Conservation (phyloP, 2,329 filamentous ascomycete species). For the Thermothelomyces thermophilus region DNA sequence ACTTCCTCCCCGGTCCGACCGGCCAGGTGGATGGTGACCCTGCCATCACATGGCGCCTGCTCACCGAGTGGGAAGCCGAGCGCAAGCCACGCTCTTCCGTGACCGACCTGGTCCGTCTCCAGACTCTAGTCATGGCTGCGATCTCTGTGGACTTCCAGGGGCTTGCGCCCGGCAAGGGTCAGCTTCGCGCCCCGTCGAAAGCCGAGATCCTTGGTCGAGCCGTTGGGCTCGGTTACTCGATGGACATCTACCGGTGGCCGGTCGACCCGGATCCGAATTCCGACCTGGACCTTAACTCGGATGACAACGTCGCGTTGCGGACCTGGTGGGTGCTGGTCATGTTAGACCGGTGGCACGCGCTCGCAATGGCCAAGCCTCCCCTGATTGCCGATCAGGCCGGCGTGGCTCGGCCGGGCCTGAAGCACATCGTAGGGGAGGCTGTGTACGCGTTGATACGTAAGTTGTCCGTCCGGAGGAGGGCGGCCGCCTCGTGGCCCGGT, state of each 20-base stretch:
- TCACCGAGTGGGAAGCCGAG: slow-evolving; percentile 47
- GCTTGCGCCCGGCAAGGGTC: slow-evolving; percentile 34
- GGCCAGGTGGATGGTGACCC: slow-evolving; percentile 35
- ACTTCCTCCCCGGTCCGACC: slow-evolving; percentile 35
- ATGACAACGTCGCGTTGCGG: slow-evolving; percentile 55
- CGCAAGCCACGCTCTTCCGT: slow-evolving; percentile 33
- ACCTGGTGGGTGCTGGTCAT: slow-evolving; percentile 68
- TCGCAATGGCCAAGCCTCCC: slow-evolving; percentile 56
- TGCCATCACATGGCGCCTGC: slow-evolving; percentile 40
- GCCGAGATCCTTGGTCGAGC: slow-evolving; percentile 56
- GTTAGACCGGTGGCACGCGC: slow-evolving; percentile 67
- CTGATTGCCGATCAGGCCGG: slow-evolving; percentile 58
- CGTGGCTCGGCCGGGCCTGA: slow-evolving; percentile 53
- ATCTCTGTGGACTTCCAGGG: slow-evolving; percentile 58
- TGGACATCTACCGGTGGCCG: slow-evolving; percentile 49
- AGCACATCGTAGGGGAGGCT: slow-evolving; percentile 53
- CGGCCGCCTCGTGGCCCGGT: too few relatives aligned
- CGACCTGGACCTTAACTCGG: slow-evolving; percentile 50
- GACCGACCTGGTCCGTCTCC: slow-evolving; percentile 53
- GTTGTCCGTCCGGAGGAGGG: too few relatives aligned
- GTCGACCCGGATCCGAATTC: slow-evolving; percentile 34
- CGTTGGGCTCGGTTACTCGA: slow-evolving; percentile 57
- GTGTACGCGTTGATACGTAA: slow-evolving; percentile 61
- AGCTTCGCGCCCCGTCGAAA: slow-evolving; percentile 42
- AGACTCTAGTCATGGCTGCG: slow-evolving; percentile 59